Conservation (phyloP, 78 protist genomes). For the Isochrysis galbana region DNA sequence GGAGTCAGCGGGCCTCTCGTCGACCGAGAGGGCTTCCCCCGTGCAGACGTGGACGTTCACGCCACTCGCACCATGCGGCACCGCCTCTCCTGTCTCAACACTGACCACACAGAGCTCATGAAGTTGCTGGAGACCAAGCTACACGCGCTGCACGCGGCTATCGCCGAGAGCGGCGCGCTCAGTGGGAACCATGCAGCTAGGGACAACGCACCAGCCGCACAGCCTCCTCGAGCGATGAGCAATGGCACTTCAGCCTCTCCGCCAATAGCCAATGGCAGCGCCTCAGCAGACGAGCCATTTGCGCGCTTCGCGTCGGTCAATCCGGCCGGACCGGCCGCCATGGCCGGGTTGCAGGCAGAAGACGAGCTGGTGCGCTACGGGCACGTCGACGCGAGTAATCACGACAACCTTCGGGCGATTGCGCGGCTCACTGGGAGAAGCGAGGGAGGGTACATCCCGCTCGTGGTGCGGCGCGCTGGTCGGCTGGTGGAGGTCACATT, state of each 20-base stretch:
- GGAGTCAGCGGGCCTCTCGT: background rate
- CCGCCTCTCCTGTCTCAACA: background rate
- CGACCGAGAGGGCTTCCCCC: background rate
- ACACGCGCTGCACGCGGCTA: background rate
- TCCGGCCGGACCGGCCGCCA: background rate
- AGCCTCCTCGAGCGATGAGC: background rate
- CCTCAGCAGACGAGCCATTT: background rate
- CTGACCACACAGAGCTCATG: slow-evolving; percentile 4
- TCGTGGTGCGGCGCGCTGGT: background rate
- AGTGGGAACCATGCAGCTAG: too few species aligned
- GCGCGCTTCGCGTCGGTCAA: background rate
- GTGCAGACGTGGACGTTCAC: slow-evolving; percentile 8
- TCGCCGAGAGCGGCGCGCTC: background rate
- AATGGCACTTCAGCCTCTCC: background rate
- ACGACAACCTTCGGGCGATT: background rate
- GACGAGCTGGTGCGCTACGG: background rate
- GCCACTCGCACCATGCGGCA: background rate
- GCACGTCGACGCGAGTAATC: background rate
- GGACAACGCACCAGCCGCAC: background rate
- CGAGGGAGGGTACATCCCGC: background rate
- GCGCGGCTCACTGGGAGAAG: background rate
- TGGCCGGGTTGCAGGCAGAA: background rate
- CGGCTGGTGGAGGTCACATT: background rate
- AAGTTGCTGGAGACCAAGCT: background rate
- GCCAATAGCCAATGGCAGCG: background rate